Evolutionary conservation across 2,329 filamentous ascomycete genomes (phyloP).

Genomic region (Colletotrichum sp.): DNA sequence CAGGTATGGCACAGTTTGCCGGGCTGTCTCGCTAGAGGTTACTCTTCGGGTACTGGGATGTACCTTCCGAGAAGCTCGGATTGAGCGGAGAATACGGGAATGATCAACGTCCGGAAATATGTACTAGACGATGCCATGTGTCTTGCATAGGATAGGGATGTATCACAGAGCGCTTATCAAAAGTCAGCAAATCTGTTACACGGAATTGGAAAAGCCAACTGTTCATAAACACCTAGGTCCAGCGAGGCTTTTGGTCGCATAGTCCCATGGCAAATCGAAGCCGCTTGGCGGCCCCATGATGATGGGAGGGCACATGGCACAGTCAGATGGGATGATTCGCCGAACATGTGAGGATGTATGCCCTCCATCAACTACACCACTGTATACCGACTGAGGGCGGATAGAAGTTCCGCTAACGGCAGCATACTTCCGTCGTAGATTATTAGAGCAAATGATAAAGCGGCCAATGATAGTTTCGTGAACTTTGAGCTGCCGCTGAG

Average conservation of each 20-base stretch:
- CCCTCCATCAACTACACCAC: neutral
- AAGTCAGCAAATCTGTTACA: neutral
- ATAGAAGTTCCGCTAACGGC: neutral
- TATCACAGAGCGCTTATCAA: neutral
- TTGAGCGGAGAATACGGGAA: neutral
- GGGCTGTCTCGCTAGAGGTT: neutral
- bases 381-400: neutral
- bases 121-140: neutral
- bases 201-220: neutral
- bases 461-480: neutral
- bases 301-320: neutral
- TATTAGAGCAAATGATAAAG: neutral
- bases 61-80: neutral
- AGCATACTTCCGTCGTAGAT: neutral
- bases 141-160: neutral
- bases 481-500: neutral
- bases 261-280: neutral
- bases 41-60: neutral
- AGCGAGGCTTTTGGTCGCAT: fast-evolving
- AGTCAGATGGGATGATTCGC: neutral
- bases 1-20: neutral
- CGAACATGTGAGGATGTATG: neutral
- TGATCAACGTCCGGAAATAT: neutral
- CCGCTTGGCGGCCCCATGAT: neutral
- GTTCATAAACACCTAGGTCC: neutral